Evolutionary conservation across 495 filamentous ascomycete genomes (phyloP).

Genomic region (Chaetomium fimeti): DNA sequence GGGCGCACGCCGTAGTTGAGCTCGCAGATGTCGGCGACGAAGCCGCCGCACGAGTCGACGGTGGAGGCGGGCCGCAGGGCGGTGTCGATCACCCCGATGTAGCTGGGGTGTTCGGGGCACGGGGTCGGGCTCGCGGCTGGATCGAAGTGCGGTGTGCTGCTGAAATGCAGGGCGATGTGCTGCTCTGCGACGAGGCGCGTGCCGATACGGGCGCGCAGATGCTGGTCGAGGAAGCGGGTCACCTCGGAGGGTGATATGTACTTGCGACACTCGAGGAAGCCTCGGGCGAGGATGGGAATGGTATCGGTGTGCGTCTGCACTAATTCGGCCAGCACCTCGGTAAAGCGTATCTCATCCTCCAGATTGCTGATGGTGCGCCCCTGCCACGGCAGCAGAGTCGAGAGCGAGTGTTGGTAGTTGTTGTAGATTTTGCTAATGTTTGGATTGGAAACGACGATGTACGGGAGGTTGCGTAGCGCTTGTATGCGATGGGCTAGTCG

Average conservation of each 20-base stretch:
- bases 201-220: conserved; percentile 89
- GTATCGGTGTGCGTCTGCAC: conserved; percentile 92
- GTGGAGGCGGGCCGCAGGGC: conserved; percentile 76
- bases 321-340: conserved; percentile 85
- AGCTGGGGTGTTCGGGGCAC: conserved; percentile 60
- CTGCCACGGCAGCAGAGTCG: conserved; percentile 82
- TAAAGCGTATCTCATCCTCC: conserved; percentile 86
- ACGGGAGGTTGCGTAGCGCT: conserved; percentile 87
- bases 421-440: conserved; percentile 89
- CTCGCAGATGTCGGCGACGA: conserved; percentile 94
- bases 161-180: conserved; percentile 89
- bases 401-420: conserved; percentile 90
- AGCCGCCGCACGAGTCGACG: conserved; percentile 76
- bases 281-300: conserved; percentile 85
- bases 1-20: conserved; percentile 91
- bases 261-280: conserved; percentile 85
- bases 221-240: conserved; percentile 87
- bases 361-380: conserved; percentile 71
- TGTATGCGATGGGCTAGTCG: conserved; percentile 94
- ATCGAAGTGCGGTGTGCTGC: conserved; percentile 66
- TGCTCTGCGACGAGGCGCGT: conserved; percentile 94
- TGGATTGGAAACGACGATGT: conserved; percentile 94
- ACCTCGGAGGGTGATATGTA: conserved; percentile 80
- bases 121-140: conserved; percentile 43
- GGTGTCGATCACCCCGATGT: conserved; percentile 97